Conservation (phyloP, 2,329 filamentous ascomycete species). For the Xylaria sp. region DNA sequence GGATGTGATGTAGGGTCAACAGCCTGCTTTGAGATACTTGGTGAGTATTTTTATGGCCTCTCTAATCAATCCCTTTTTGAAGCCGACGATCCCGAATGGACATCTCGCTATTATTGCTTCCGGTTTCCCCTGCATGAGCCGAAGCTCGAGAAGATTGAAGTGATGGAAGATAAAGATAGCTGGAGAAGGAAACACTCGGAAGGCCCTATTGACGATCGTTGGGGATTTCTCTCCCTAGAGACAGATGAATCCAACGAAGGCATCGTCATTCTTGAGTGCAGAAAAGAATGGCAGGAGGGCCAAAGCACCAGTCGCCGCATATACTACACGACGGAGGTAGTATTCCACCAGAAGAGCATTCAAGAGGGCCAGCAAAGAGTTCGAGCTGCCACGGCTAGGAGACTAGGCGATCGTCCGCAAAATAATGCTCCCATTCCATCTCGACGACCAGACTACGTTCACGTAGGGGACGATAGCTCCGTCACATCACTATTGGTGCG, state of each 20-base stretch:
- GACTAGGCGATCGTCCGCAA: slow-evolving; percentile 45
- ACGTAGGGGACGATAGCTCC: slow-evolving; percentile 59
- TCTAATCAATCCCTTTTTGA: slow-evolving; percentile 73
- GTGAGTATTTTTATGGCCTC: slow-evolving; percentile 73
- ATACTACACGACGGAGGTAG: slow-evolving; percentile 70
- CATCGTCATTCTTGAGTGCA: slow-evolving; percentile 71
- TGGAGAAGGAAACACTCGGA: slow-evolving; percentile 76
- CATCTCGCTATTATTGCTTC: slow-evolving; percentile 74
- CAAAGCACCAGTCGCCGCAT: slow-evolving; percentile 69
- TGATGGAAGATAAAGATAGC: slow-evolving; percentile 58
- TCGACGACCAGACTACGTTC: slow-evolving; percentile 55
- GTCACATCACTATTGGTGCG: slow-evolving; percentile 59
- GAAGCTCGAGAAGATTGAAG: slow-evolving; percentile 53
- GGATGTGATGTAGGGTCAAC: slow-evolving; percentile 73
- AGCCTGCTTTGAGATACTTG: slow-evolving; percentile 77
- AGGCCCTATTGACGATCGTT: slow-evolving; percentile 78
- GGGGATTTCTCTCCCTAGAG: slow-evolving; percentile 73
- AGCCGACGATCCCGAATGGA: slow-evolving; percentile 71
- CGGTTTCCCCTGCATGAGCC: slow-evolving; percentile 67
- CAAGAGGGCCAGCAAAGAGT: slow-evolving; percentile 17
- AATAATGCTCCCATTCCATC: slow-evolving; percentile 4
- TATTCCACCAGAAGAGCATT: slow-evolving; percentile 50
- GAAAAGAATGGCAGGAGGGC: slow-evolving; percentile 71
- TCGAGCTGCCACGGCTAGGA: slow-evolving; percentile 43
- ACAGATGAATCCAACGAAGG: slow-evolving; percentile 67